These are phyloP conservation scores for barrel medic (Medicago truncatula) DNA, from an alignment of 306 rosid species.

Conservation along the genomic window DNA sequence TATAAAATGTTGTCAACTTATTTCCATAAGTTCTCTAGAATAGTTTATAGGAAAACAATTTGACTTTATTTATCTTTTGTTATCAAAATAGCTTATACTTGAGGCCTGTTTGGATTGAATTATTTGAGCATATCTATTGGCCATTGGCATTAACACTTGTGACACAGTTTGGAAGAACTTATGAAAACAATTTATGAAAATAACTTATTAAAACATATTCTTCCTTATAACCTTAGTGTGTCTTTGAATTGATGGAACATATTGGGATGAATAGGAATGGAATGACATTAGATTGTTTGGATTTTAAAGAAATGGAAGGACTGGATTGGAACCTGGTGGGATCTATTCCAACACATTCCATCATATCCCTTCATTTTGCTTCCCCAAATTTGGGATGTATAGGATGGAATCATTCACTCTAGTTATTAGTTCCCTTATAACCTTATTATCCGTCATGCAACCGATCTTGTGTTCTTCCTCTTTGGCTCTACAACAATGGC, in stretches of 20 bases:
- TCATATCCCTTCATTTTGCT: neutral
- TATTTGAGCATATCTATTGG: too few relatives aligned
- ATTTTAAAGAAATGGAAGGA: neutral
- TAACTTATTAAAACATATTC: too few relatives aligned
- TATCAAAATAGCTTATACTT: too few relatives aligned
- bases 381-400: neutral
- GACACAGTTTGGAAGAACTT: too few relatives aligned
- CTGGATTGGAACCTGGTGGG: neutral
- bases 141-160: too few relatives aligned
- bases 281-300: neutral
- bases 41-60: too few relatives aligned
- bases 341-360: conserved; percentile 5
- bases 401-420: neutral
- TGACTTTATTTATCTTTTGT: too few relatives aligned
- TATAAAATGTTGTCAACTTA: too few relatives aligned
- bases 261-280: conserved; percentile 2
- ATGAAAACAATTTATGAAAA: too few relatives aligned
- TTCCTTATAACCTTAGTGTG: neutral
- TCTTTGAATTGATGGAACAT: neutral
- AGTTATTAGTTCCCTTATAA: neutral
- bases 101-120: too few relatives aligned
- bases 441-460: neutral
- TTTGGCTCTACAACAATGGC: neutral
- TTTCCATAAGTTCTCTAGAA: too few relatives aligned
- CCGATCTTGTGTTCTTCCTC: neutral